Conservation (phyloP, 2,329 filamentous ascomycete genomes). For the Xylariaceae sp. region DNA sequence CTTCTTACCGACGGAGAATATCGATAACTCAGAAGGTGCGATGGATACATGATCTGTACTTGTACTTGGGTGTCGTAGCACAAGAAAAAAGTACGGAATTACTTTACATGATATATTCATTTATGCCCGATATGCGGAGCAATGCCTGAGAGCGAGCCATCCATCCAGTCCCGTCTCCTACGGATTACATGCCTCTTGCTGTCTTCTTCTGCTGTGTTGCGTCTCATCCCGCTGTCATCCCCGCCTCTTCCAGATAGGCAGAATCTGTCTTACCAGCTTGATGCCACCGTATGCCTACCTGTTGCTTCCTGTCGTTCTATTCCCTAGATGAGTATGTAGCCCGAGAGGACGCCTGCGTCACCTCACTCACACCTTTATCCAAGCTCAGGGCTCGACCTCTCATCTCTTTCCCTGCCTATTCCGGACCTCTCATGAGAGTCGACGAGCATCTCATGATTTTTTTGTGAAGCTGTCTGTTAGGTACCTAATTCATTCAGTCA, state of each 20-base stretch:
- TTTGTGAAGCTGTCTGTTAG: not conserved
- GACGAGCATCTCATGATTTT: not conserved
- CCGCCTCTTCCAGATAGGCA: not conserved
- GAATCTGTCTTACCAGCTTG: slow-evolving; percentile 14
- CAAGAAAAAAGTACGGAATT: not conserved
- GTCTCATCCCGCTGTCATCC: slow-evolving; percentile 11
- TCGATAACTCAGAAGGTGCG: no score
- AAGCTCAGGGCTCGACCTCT: not conserved
- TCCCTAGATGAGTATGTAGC: not conserved
- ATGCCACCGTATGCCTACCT: not conserved
- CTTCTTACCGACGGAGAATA: no score
- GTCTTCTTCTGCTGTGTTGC: not conserved
- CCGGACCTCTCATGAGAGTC: not conserved
- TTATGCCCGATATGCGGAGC: not conserved
- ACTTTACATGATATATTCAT: not conserved
- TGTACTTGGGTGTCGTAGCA: no score
- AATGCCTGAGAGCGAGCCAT: not conserved
- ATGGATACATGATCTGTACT: no score
- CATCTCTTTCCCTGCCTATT: not conserved
- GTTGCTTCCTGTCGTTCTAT: not conserved
- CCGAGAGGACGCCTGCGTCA: slow-evolving; percentile 16
- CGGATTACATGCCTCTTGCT: not conserved
- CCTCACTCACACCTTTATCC: not conserved
- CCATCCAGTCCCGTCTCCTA: no score
- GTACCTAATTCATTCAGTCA: not conserved